Conservation (phyloP, 495 filamentous ascomycete species). For the Penicillium herquei region DNA sequence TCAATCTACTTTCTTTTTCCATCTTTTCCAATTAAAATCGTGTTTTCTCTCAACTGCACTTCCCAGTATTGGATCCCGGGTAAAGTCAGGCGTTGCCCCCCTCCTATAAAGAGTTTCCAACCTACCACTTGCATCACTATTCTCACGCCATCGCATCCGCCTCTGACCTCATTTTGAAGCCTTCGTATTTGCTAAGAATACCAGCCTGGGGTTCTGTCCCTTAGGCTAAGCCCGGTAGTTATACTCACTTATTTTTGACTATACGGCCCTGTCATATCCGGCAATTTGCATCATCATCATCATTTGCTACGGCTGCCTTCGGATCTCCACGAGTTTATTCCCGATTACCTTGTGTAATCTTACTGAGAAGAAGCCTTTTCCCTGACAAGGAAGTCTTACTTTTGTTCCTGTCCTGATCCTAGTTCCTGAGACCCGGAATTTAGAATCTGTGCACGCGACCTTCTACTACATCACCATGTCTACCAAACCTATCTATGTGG, state of each 20-base stretch:
- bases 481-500: conserved; percentile 82
- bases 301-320: conserved; percentile 4
- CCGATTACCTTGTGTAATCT: conserved; percentile 11
- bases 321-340: conserved; percentile 21
- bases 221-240: conserved; percentile 12
- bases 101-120: conserved; percentile 12
- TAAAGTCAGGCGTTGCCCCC: background rate
- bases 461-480: conserved; percentile 59
- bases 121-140: conserved; percentile 7
- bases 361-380: background rate
- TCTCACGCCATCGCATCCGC: conserved; percentile 24
- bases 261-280: background rate
- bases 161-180: conserved; percentile 17
- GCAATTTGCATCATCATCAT: conserved; percentile 2
- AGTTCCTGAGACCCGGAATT: background rate
- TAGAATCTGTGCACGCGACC: background rate
- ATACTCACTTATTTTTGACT: background rate
- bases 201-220: conserved; percentile 9
- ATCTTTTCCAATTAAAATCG: no score
- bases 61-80: background rate
- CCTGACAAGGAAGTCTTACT: background rate
- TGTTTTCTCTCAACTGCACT: no score
- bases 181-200: conserved; percentile 20
- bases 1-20: background rate
- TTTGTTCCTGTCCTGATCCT: background rate